Conservation (phyloP, 768 basidiomycete genomes). For the Mycena polygramma region DNA sequence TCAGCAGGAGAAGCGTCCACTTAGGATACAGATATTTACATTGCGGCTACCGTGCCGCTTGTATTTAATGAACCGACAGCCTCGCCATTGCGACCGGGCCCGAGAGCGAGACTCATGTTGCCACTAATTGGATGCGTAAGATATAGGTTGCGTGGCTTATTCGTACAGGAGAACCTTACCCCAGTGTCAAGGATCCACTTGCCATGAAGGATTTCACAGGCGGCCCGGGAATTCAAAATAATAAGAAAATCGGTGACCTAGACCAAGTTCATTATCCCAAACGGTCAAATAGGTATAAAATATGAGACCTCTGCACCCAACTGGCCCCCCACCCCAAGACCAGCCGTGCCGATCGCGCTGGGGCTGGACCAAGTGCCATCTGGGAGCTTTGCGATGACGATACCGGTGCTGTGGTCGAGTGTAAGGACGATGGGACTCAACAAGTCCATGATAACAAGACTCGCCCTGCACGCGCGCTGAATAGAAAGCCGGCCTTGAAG, state of each 20-base stretch:
- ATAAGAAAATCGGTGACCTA: too few species aligned
- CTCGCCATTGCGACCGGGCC: slow-evolving; percentile 97
- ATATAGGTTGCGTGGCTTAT: neutral
- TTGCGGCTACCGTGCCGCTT: slow-evolving; percentile 90
- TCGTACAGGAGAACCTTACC: slow-evolving; percentile 45
- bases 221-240: too few species aligned
- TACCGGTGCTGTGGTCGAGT: slow-evolving; percentile 60
- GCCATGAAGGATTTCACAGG: slow-evolving; percentile 89
- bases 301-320: slow-evolving; percentile 91
- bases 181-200: slow-evolving; percentile 89
- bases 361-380: slow-evolving; percentile 95
- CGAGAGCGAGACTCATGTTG: slow-evolving; percentile 89
- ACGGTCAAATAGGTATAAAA: slow-evolving; percentile 87
- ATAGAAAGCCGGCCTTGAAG: slow-evolving; percentile 69
- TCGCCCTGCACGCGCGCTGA: slow-evolving; percentile 79
- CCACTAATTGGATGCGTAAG: slow-evolving; percentile 54
- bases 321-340: slow-evolving; percentile 89
- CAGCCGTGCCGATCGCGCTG: slow-evolving; percentile 94
- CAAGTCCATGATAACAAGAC: too few species aligned
- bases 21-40: slow-evolving; percentile 60
- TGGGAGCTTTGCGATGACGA: slow-evolving; percentile 87
- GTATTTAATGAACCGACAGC: slow-evolving; percentile 86
- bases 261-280: slow-evolving; percentile 63
- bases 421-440: too few species aligned
- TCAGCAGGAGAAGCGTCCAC: slow-evolving; percentile 9